Conservation (phyloP, 208 protist genomes). For the Trichomonas vaginalis region DNA sequence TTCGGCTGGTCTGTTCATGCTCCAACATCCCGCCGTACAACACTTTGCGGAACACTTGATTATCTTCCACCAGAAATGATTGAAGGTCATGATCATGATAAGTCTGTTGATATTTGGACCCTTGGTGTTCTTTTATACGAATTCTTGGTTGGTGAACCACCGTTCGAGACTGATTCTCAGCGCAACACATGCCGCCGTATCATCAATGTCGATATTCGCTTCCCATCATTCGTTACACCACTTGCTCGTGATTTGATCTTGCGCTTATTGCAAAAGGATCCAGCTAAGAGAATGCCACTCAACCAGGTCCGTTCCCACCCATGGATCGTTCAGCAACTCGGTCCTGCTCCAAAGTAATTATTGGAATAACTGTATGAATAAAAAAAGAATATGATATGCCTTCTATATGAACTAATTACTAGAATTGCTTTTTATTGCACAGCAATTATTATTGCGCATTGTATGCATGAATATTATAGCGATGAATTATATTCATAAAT, state of each 20-base stretch:
- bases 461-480: no score
- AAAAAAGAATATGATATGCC: no score
- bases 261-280: neutral
- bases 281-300: neutral
- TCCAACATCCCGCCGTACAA: conserved; percentile 59
- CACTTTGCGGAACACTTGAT: conserved; percentile 87
- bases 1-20: conserved; percentile 95
- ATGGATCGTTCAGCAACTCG: neutral
- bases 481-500: no score
- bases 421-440: no score
- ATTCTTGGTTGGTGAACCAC: conserved; percentile 29
- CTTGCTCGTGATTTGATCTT: conserved; percentile 33
- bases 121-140: conserved; percentile 37
- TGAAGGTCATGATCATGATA: conserved; percentile 34
- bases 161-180: conserved; percentile 29
- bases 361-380: no score
- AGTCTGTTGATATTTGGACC: conserved; percentile 35
- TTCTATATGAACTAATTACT: no score
- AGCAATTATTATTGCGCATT: no score
- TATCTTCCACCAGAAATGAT: conserved; percentile 89
- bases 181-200: conserved; percentile 26
- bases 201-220: conserved; percentile 25
- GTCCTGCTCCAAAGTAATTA: no score
- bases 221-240: conserved; percentile 19
- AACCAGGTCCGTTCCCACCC: neutral